Conservation (phyloP, 2,329 filamentous ascomycete species). For the Macrophomina phaseolina region DNA sequence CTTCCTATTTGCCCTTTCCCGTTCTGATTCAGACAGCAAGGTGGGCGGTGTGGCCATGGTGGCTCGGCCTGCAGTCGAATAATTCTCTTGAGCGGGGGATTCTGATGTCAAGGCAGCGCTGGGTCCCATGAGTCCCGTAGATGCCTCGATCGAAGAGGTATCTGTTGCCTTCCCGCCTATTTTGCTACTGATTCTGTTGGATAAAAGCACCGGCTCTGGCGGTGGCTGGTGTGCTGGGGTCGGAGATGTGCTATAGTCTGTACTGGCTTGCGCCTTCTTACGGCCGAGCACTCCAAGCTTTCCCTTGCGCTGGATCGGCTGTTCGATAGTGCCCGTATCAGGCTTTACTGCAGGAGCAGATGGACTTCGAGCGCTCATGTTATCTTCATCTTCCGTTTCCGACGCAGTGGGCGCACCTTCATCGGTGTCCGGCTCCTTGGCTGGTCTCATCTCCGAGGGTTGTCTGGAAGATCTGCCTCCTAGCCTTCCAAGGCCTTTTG, state of each 20-base stretch:
- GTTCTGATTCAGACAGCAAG: slow-evolving; percentile 47
- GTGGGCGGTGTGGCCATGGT: background rate
- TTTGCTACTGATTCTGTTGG: background rate
- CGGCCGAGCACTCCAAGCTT: slow-evolving; percentile 34
- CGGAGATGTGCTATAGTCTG: background rate
- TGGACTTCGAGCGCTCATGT: background rate
- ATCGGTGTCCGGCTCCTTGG: too few relatives aligned
- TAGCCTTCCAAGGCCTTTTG: slow-evolving; percentile 12
- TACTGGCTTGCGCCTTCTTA: slow-evolving; percentile 2
- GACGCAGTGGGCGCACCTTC: background rate
- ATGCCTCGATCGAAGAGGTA: background rate
- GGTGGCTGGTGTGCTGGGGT: background rate
- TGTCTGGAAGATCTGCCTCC: background rate
- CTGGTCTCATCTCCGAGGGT: background rate
- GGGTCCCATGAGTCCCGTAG: background rate
- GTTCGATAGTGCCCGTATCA: background rate
- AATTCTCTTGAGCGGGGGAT: background rate
- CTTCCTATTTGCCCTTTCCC: slow-evolving; percentile 61
- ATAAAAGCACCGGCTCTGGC: background rate
- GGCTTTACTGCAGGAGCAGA: background rate
- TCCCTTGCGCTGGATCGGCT: background rate
- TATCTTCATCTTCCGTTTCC: slow-evolving; percentile 16
- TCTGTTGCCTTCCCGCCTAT: background rate
- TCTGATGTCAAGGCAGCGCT: background rate
- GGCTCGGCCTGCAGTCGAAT: background rate